Base-by-base conservation (phyloP, 1,139 yeast genomes). In the Saccharomycopsis hybrid region DNA sequence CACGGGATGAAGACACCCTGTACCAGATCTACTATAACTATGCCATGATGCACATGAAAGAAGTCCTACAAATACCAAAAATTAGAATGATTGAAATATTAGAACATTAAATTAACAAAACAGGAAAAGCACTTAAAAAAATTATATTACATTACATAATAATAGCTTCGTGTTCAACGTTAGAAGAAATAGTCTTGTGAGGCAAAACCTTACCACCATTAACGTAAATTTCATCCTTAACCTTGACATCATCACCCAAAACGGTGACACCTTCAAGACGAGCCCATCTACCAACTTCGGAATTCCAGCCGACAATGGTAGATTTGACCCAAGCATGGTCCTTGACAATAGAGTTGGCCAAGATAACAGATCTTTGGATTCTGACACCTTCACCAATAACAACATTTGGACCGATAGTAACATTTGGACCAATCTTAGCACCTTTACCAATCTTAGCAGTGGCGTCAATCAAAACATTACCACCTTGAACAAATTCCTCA, bases 171-270 rank as follows among this genome's bases (percentile, higher is more conserved):
- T 85, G 82, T 78, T 94, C 97, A 68, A 94, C 96, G 69, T 94
- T 94, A 60, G 92, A 79, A 59, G 96, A 85, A 70, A 94, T 92
- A 58, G 96, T 78, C 79, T 94, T 94, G 80, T 94, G 98, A 60
- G 99, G 99, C 69, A 94, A 81, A 60, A 94, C 97, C 71, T 94
- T 90, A 71, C 97, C 98, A 71, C 98, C 98, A 71, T 92, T 92
- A 62, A 94, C 96, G 78, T 94, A 94, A 67, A 94, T 80, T 77
- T 92, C 99, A 69, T 94, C 97, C 77, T 90, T 89, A 67, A 94
- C 87, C 69, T 90, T 95, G 60, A 94, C 99, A 61, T 94, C 99
- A 71, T 94, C 99, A 74, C 98, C 99, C 65, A 94, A 81, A 55
- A 94, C 98, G 57, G 97, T 87, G 62, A 83, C 87, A 74, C 96